Conservation (phyloP, 768 basidiomycete species). For the Serendipita vermifera region DNA sequence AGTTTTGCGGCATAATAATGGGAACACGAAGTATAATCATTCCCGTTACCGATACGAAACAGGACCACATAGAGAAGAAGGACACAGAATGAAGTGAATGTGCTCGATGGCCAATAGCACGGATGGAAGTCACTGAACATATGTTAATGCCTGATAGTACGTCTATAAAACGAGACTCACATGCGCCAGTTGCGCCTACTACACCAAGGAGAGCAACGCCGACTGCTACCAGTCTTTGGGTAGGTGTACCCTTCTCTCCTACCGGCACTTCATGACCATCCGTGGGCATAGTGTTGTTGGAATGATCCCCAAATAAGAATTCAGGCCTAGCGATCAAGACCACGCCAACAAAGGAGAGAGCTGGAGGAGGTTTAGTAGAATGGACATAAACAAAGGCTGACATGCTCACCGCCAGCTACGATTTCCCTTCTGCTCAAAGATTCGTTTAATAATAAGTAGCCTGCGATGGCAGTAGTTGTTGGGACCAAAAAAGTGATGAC, state of each 20-base stretch:
- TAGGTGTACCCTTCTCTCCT: conserved; percentile 18
- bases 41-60: conserved; percentile 28
- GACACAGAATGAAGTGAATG: conserved; percentile 59
- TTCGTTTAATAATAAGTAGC: conserved; percentile 50
- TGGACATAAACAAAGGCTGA: background rate
- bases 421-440: conserved; percentile 40
- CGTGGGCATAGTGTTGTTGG: conserved; percentile 6
- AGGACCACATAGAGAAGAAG: conserved; percentile 50
- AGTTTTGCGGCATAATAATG: conserved; percentile 19
- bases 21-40: conserved; percentile 18
- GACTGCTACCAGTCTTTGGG: conserved; percentile 45
- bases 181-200: conserved; percentile 49
- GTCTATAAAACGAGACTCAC: conserved; percentile 30
- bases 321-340: conserved; percentile 69
- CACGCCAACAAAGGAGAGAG: conserved; percentile 60
- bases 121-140: conserved; percentile 34
- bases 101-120: conserved; percentile 63
- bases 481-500: conserved; percentile 68
- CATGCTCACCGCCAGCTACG: conserved; percentile 35
- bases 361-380: conserved; percentile 20
- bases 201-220: conserved; percentile 54
- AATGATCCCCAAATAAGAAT: conserved; percentile 46
- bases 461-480: conserved; percentile 47
- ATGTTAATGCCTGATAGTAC: background rate
- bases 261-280: conserved; percentile 9